Percentiles rank a stretch among this genome's conserved stretches.
Evolutionary conservation across 2,329 filamentous ascomycete species (phyloP).

Genomic region (Nectriaceae sp.): DNA sequence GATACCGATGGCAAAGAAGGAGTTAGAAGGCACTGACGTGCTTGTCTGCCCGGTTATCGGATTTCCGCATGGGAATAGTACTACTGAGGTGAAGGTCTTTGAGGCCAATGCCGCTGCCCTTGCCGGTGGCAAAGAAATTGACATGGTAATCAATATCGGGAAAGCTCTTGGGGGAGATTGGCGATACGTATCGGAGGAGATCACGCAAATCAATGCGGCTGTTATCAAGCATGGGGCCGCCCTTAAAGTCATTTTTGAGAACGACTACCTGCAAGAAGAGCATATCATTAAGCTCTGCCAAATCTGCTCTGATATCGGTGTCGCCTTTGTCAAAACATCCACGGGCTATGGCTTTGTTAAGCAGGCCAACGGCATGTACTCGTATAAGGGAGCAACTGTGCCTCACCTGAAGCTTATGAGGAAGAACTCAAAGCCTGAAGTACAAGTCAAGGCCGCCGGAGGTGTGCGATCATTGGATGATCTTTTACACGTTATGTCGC

Average conservation of each 20-base stretch:
- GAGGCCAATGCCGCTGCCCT: slow-evolving; percentile 50
- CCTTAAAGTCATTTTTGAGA: slow-evolving; percentile 64
- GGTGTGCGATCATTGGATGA: slow-evolving; percentile 58
- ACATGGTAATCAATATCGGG: slow-evolving; percentile 61
- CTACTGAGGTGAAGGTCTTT: slow-evolving; percentile 50
- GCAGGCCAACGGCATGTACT: slow-evolving; percentile 49
- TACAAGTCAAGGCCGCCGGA: slow-evolving; percentile 59
- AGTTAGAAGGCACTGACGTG: slow-evolving; percentile 50
- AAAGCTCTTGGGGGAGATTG: slow-evolving; percentile 57
- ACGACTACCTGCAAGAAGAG: slow-evolving; percentile 51
- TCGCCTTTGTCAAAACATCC: slow-evolving; percentile 61
- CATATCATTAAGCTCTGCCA: slow-evolving; percentile 54
- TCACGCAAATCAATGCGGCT: slow-evolving; percentile 48
- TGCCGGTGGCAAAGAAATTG: slow-evolving; percentile 55
- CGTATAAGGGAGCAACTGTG: slow-evolving; percentile 54
- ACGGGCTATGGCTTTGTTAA: slow-evolving; percentile 63
- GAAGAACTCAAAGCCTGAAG: slow-evolving; percentile 38
- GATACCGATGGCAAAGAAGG: slow-evolving; percentile 46
- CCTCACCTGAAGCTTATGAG: slow-evolving; percentile 55
- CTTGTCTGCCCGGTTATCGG: slow-evolving; percentile 58
- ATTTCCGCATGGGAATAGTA: slow-evolving; percentile 60
- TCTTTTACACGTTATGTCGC: slow-evolving; percentile 50
- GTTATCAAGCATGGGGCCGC: slow-evolving; percentile 43
- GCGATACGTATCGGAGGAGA: slow-evolving; percentile 55
- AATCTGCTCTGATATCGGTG: slow-evolving; percentile 50